Evolutionary conservation across 2,329 filamentous ascomycete species (phyloP).

Genomic region (Diaporthe amygdali): DNA sequence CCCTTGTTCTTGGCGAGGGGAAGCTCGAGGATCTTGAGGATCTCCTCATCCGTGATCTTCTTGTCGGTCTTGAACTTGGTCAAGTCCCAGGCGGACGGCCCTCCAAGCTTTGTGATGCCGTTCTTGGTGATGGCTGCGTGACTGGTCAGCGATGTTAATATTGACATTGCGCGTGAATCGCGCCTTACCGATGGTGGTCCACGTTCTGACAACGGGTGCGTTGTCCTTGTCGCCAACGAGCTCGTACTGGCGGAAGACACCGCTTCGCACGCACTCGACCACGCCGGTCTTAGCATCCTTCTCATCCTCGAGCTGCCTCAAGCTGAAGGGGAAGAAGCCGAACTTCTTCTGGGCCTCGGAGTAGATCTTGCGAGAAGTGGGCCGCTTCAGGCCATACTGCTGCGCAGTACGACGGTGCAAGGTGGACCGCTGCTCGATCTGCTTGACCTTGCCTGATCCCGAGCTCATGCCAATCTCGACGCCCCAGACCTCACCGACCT

Average conservation of each 20-base stretch:
- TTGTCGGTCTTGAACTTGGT: constrained; percentile 91
- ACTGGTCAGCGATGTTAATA: constrained; percentile 30
- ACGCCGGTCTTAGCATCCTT: constrained; percentile 94
- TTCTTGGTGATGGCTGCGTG: constrained; percentile 92
- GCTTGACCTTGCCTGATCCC: constrained; percentile 94
- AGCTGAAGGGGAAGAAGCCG: constrained; percentile 95
- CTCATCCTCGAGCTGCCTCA: constrained; percentile 96
- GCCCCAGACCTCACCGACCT: constrained; percentile 94
- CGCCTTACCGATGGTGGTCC: constrained; percentile 88
- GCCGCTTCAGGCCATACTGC: constrained; percentile 92
- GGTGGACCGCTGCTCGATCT: constrained; percentile 83
- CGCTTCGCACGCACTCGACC: constrained; percentile 92
- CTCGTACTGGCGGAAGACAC: constrained; percentile 95
- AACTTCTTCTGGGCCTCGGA: constrained; percentile 98
- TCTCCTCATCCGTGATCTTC: constrained; percentile 96
- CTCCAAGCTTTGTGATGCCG: constrained; percentile 84
- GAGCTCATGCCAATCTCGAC: constrained; percentile 94
- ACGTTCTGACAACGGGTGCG: constrained; percentile 80
- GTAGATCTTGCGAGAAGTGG: constrained; percentile 88
- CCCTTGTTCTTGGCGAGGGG: constrained; percentile 86
- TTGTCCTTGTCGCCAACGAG: constrained; percentile 93
- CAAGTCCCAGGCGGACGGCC: constrained; percentile 76
- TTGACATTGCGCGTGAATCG: constrained; percentile 24
- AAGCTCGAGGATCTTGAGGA: constrained; percentile 92
- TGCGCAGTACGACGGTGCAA: constrained; percentile 91